Conservation (phyloP, 2,329 filamentous ascomycete genomes). For the Paraconiothyrium brasiliense region DNA sequence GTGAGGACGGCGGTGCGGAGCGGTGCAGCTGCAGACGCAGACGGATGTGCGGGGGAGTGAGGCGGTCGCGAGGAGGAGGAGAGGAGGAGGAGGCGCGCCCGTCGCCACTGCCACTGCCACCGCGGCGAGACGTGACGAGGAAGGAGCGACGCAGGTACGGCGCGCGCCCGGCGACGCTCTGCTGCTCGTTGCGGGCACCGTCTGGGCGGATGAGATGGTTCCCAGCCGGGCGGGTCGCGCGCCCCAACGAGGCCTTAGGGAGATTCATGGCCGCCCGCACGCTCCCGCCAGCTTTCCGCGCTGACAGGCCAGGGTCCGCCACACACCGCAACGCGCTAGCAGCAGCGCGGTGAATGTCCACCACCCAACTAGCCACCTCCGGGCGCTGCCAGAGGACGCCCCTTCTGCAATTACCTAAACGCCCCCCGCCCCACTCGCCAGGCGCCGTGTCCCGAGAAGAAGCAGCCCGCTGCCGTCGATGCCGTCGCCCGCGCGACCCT, state of each 20-base stretch:
- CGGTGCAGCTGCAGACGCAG: background rate
- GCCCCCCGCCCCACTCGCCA: conserved; percentile 12
- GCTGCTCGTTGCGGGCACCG: background rate
- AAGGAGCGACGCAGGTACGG: conserved; percentile 8
- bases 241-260: background rate
- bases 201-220: conserved; percentile 4
- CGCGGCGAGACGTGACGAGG: background rate
- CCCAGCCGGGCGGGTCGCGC: conserved; percentile 11
- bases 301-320: background rate
- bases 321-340: conserved; percentile 4
- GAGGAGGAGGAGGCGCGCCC: background rate
- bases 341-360: background rate
- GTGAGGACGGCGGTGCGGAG: background rate
- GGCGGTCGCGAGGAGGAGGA: background rate
- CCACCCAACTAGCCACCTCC: background rate
- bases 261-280: conserved; percentile 7
- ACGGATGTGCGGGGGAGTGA: background rate
- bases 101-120: background rate
- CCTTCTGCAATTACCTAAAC: conserved; percentile 21
- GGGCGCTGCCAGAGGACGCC: conserved; percentile 2
- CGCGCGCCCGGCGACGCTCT: background rate
- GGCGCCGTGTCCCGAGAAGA: conserved; percentile 11
- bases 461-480: conserved; percentile 6
- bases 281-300: conserved; percentile 1
- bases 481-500: background rate